These are phyloP conservation scores for Penicillium sp. DNA, from an alignment of 2,329 filamentous ascomycete species.

Conservation along the genomic window DNA sequence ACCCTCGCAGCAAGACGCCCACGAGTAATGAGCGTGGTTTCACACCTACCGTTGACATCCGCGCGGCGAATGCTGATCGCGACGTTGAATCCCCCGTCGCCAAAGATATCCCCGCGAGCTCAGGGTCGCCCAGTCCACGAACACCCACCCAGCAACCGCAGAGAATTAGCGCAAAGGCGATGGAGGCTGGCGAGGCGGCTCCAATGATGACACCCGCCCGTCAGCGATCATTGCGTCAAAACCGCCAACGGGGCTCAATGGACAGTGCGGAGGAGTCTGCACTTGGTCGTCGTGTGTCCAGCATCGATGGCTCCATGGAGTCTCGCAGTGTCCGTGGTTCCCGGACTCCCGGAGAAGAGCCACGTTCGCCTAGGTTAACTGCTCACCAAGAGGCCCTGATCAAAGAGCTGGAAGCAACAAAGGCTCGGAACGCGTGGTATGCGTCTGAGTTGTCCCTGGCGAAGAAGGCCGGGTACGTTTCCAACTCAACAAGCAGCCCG, in stretches of 20 bases:
- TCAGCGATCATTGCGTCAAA: conserved; percentile 51
- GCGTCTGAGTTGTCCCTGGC: conserved; percentile 90
- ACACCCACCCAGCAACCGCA: conserved; percentile 53
- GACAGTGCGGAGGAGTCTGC: conserved; percentile 61
- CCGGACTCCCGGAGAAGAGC: conserved; percentile 38
- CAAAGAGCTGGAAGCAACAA: conserved; percentile 78
- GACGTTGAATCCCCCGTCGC: conserved; percentile 45
- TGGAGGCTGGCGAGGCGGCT: conserved; percentile 43
- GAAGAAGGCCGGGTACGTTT: conserved; percentile 78
- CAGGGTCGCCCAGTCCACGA: conserved; percentile 53
- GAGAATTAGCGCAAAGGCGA: conserved; percentile 39
- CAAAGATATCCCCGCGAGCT: conserved; percentile 38
- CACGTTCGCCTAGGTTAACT: conserved; percentile 41
- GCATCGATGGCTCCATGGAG: conserved; percentile 38
- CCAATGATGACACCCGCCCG: conserved; percentile 41
- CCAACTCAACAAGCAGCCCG: conserved; percentile 63
- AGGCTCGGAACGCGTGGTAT: conserved; percentile 92
- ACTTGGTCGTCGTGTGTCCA: conserved; percentile 34
- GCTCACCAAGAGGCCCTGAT: conserved; percentile 58
- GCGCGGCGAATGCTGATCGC: conserved; percentile 42
- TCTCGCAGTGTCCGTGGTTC: conserved; percentile 36
- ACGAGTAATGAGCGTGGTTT: conserved; percentile 45
- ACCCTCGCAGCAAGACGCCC: conserved; percentile 46
- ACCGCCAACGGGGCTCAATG: conserved; percentile 58
- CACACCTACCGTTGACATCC: conserved; percentile 38